Base-by-base conservation (phyloP, 2,329 filamentous ascomycete species). In the Talaromyces piceae region DNA sequence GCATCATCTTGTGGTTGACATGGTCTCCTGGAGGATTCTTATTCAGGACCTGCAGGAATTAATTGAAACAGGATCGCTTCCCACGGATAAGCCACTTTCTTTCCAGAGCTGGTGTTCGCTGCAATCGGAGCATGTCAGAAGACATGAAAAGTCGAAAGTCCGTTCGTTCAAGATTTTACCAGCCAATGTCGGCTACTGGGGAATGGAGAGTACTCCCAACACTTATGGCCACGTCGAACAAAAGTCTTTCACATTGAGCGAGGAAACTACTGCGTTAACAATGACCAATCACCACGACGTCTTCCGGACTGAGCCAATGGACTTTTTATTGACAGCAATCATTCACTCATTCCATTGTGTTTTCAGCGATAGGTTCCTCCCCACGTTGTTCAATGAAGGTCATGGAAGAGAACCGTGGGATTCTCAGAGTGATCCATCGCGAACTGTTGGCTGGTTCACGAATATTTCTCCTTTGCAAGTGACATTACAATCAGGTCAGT, bases 381-480 rank as follows among this genome's bases (percentile, higher is more conserved):
- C 74, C 0, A 70, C 72, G 0, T 66, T 78, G 12, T 75, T 73
- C 56, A 77, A 75, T 41, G 75, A 78, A 46, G 73, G 73, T 1
- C 74, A 77, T 44, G 74, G 74, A 12, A 63, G 74, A 43, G 73
- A 77, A 56, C 62, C 69, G 0, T 76, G 73, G 66, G 67, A 73
- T 45, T 45, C 65, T 0, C 65, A 64, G 1, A 70, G 77, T 46
- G 75, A 77, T 47, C 66, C 77, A 2, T 74, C 74, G 4, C 67
- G 72, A 2, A 77, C 75, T 1, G 67, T 77, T 1, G 75, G 75
- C 5, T 78, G 75, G 75, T 78, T 77, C 54, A 77, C 75, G 0
- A 73, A 72, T 22, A 58, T 77, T 9, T 74, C 71, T 43, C 74
- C 74, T 0, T 67, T 76, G 4, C 67, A 66, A 28, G 61, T 73